Evolutionary conservation across 257 asterid genomes (phyloP).

Genomic region (Nicotiana tabacum): DNA sequence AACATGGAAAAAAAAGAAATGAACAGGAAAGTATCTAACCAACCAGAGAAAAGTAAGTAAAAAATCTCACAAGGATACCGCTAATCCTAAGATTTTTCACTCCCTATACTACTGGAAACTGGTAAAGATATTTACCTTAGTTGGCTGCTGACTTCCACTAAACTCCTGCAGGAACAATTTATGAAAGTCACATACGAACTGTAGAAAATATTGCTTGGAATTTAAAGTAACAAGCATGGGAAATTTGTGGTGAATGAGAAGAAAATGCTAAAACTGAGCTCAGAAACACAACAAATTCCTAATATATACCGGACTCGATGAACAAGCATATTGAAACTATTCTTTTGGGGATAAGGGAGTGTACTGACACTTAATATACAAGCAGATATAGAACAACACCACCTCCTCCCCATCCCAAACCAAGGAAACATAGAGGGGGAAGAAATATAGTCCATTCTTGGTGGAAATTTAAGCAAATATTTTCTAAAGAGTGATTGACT

Average conservation of each 20-base stretch:
- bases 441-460: neutral
- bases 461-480: neutral
- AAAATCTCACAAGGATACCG: neutral
- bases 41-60: neutral
- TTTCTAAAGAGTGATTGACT: neutral
- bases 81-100: neutral
- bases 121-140: slow-evolving; percentile 39
- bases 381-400: neutral
- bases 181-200: neutral
- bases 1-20: neutral
- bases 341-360: neutral
- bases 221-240: neutral
- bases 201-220: neutral
- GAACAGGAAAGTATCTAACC: neutral
- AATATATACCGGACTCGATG: neutral
- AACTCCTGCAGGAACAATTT: slow-evolving; percentile 44
- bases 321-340: neutral
- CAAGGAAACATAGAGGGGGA: neutral
- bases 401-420: neutral
- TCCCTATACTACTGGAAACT: neutral
- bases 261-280: neutral
- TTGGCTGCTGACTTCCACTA: slow-evolving; percentile 31
- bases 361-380: neutral
- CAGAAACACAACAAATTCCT: neutral
- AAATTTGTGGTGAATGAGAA: neutral